Conservation (phyloP, 2,329 filamentous ascomycete genomes). For the Verticillium isaacii region DNA sequence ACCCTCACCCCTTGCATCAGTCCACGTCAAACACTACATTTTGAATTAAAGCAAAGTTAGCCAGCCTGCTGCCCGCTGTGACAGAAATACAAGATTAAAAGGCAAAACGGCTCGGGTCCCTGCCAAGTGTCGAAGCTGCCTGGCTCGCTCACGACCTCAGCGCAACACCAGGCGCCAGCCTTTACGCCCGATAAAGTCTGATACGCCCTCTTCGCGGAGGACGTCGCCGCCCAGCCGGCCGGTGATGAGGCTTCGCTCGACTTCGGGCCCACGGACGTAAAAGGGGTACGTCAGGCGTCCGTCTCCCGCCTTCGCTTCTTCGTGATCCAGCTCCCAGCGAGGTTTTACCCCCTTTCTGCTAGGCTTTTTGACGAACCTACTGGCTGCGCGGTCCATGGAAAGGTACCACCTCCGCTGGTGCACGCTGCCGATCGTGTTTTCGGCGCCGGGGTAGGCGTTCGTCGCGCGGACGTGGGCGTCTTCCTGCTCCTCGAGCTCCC, state of each 20-base stretch:
- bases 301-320: constrained; percentile 2
- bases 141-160: constrained; percentile 10
- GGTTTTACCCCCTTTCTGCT: constrained; percentile 16
- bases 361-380: constrained; percentile 46
- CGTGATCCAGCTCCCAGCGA: constrained; percentile 8
- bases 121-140: background rate
- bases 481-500: constrained; percentile 38
- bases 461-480: constrained; percentile 50
- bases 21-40: no score
- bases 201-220: constrained; percentile 55
- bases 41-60: no score
- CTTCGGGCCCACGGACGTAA: constrained; percentile 53
- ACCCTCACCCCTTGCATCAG: no score
- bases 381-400: constrained; percentile 53
- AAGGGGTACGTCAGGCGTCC: constrained; percentile 48
- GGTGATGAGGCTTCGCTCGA: constrained; percentile 64
- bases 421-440: constrained; percentile 61
- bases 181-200: constrained; percentile 49
- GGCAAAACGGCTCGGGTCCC: background rate
- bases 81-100: background rate
- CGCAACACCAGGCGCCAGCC: constrained; percentile 51
- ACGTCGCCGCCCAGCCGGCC: constrained; percentile 55
- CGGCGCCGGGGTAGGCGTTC: constrained; percentile 64
- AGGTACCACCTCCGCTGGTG: constrained; percentile 66
- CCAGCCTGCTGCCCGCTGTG: no score